Conservation (phyloP, 2,329 filamentous ascomycete species). For the Grosmannia clavigera region DNA sequence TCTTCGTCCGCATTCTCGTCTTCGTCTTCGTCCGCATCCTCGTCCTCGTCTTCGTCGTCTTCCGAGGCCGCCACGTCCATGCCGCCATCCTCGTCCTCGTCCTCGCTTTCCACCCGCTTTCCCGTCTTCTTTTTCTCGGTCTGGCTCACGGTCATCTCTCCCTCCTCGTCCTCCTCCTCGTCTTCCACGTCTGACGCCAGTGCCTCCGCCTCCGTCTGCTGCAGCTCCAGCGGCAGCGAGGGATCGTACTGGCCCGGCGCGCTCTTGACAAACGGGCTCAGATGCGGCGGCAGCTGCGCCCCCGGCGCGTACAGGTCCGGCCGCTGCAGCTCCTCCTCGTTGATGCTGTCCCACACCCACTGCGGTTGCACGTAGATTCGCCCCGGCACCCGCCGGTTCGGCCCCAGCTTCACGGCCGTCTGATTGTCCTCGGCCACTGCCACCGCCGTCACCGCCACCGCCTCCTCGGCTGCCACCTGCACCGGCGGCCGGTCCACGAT, state of each 20-base stretch:
- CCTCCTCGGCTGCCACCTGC: slow-evolving; percentile 40
- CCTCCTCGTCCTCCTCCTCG: slow-evolving; percentile 30
- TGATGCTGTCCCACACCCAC: slow-evolving; percentile 97
- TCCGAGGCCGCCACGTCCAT: slow-evolving; percentile 39
- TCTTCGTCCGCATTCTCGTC: slow-evolving; percentile 34
- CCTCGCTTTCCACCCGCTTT: slow-evolving; percentile 12
- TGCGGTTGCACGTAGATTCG: slow-evolving; percentile 91
- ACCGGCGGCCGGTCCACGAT: slow-evolving; percentile 82
- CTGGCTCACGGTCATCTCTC: slow-evolving; percentile 25
- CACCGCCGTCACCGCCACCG: slow-evolving; percentile 18
- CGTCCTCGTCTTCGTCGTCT: slow-evolving; percentile 29
- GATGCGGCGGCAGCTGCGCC: slow-evolving; percentile 77
- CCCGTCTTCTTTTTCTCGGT: slow-evolving; percentile 21
- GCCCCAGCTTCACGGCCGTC: slow-evolving; percentile 43
- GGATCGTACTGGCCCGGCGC: slow-evolving; percentile 86
- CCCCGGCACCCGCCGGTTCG: slow-evolving; percentile 71
- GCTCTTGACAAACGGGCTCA: slow-evolving; percentile 89
- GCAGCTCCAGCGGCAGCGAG: slow-evolving; percentile 70
- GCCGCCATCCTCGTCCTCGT: slow-evolving; percentile 29
- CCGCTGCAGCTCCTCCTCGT: slow-evolving; percentile 77
- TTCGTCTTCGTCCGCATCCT: slow-evolving; percentile 30
- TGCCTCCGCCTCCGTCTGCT: slow-evolving; percentile 78
- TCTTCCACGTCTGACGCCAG: slow-evolving; percentile 48
- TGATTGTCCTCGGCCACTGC: slow-evolving; percentile 42
- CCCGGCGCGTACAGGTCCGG: slow-evolving; percentile 85